Percentiles rank a stretch among this genome's conserved stretches.
phyloP scores from a whole-genome alignment of 129 eudicot genomes.

The Chrysanthemum makinoi region DNA sequence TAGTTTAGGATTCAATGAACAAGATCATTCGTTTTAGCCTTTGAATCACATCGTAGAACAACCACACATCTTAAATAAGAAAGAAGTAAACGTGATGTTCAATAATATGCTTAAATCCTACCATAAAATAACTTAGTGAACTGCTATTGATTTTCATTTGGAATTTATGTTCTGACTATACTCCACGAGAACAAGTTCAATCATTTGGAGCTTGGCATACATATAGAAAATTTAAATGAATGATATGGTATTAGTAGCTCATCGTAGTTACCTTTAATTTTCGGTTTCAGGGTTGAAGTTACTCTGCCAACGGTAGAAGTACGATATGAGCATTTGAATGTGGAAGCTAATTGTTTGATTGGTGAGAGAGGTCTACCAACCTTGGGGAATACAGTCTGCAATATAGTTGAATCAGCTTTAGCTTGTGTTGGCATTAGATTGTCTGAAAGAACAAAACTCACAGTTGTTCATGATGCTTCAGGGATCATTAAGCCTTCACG shows the following conservation, averaged over 20 bases:
- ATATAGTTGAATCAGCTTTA: constrained; percentile 17
- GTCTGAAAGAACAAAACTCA: constrained; percentile 38
- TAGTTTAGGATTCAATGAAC: neutral
- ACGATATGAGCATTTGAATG: constrained; percentile 49
- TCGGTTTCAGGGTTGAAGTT: constrained; percentile 51
- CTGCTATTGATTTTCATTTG: neutral
- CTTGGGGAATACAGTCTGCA: constrained; percentile 25
- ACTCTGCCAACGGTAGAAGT: constrained; percentile 63
- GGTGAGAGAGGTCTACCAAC: constrained; percentile 66
- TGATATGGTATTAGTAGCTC: neutral
- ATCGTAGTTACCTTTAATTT: neutral
- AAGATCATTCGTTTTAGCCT: neutral
- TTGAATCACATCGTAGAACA: neutral
- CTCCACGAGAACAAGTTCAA: neutral
- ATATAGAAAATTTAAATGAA: neutral
- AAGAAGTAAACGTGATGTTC: too few relatives aligned
- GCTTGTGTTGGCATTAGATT: constrained; percentile 28
- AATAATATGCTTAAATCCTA: too few relatives aligned
- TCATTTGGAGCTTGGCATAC: neutral
- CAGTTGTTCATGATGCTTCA: constrained; percentile 44
- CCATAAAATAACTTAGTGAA: too few relatives aligned
- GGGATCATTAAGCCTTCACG: constrained; percentile 54
- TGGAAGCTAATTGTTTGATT: constrained; percentile 53
- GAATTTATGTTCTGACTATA: neutral
- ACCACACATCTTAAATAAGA: neutral